Evolutionary conservation across 768 basidiomycete species (phyloP).

Genomic region (Kwoniella botswanensis): DNA sequence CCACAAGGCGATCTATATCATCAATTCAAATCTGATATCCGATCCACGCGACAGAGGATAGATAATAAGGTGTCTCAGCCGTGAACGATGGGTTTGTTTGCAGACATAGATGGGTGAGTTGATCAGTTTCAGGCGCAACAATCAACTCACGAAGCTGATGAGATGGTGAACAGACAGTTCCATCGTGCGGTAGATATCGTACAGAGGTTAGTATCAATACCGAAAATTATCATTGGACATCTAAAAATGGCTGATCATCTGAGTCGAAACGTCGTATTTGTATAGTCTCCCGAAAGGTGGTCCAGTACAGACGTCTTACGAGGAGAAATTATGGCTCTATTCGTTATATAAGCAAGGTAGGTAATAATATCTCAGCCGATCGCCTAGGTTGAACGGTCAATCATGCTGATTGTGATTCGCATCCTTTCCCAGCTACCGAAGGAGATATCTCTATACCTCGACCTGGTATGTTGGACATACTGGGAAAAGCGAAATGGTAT

Average conservation of each 20-base stretch:
- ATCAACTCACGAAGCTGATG: neutral
- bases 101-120: slow-evolving; percentile 39
- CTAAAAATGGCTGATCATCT: slow-evolving; percentile 2
- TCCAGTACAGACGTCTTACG: slow-evolving; percentile 93
- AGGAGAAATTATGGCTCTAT: slow-evolving; percentile 93
- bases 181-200: slow-evolving; percentile 93
- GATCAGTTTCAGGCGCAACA: neutral
- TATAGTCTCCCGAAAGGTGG: slow-evolving; percentile 82
- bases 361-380: neutral
- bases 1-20: too few species aligned
- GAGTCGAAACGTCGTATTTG: too few species aligned
- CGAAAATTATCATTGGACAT: too few species aligned
- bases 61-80: neutral
- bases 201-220: slow-evolving; percentile 61
- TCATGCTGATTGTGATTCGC: neutral
- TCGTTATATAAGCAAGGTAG: slow-evolving; percentile 94
- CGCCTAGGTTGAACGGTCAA: neutral
- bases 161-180: slow-evolving; percentile 65
- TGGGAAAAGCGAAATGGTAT: slow-evolving; percentile 91
- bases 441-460: slow-evolving; percentile 80
- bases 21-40: too few species aligned
- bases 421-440: slow-evolving; percentile 69
- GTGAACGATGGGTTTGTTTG: neutral
- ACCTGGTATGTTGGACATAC: slow-evolving; percentile 87
- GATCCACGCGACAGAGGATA: neutral